A percentile compares a stretch with the other conserved stretches of the same genome.
phyloP scores from a whole-genome alignment of 1,284 basidiomycete genomes.

The Hemileia vastatrix region DNA sequence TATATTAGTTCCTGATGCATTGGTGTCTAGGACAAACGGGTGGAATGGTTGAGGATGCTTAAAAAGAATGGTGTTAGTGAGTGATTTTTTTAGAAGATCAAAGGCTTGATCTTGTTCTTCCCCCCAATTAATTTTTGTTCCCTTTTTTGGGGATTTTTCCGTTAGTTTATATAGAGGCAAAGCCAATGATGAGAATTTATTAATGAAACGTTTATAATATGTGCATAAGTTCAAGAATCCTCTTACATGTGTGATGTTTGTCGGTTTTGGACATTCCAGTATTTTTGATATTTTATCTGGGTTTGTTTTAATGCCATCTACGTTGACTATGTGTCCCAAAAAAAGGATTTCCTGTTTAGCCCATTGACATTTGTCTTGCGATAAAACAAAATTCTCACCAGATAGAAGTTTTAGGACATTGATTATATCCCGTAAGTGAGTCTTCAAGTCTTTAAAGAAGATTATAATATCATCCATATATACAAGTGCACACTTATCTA shows the following conservation, averaged over 20 bases:
- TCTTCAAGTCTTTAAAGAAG: not conserved
- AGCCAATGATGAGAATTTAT: not conserved
- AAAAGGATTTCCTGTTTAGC: not conserved
- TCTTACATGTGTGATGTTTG: not conserved
- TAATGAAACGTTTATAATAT: conserved; percentile 4
- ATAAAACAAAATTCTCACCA: not conserved
- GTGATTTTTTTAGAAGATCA: not conserved
- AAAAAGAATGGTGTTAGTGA: not conserved
- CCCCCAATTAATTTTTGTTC: conserved; percentile 1
- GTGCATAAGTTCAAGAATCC: conserved; percentile 3
- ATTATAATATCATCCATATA: conserved; percentile 4
- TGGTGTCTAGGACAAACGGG: not conserved
- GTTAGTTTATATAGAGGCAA: not conserved
- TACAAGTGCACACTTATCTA: not conserved
- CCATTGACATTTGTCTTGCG: not conserved
- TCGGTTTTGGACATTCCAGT: not conserved
- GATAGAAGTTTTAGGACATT: conserved; percentile 1
- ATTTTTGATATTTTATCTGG: not conserved
- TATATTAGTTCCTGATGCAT: conserved; percentile 1
- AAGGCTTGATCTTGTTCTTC: not conserved
- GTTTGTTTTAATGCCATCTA: not conserved
- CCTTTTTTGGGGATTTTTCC: not conserved
- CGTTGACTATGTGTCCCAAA: not conserved
- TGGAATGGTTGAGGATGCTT: conserved; percentile 6
- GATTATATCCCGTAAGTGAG: not conserved